Conservation (phyloP, 2,329 filamentous ascomycete genomes). For the Colletotrichum sp. region DNA sequence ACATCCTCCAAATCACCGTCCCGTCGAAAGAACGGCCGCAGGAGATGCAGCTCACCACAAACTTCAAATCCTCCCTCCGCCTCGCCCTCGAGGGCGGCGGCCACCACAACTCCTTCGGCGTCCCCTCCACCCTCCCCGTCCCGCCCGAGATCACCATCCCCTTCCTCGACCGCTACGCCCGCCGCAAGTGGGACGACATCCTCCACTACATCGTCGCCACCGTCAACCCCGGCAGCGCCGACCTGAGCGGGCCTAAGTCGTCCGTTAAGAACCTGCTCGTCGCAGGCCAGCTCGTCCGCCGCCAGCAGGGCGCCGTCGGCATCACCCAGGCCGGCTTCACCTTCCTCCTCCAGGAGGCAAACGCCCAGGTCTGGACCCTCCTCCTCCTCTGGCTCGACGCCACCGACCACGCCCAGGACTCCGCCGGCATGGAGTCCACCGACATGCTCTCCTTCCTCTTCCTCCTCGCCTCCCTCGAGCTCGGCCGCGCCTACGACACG, state of each 20-base stretch:
- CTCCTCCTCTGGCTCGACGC: conserved; percentile 92
- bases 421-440: conserved; percentile 80
- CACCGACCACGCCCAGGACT: conserved; percentile 63
- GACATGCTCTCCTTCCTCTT: conserved; percentile 97
- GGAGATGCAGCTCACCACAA: conserved; percentile 78
- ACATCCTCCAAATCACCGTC: conserved; percentile 76
- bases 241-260: conserved; percentile 64
- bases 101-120: conserved; percentile 86
- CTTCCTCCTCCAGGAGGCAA: conserved; percentile 92
- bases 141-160: conserved; percentile 69
- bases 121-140: conserved; percentile 72
- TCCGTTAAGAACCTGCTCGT: conserved; percentile 86
- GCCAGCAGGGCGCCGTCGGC: conserved; percentile 54
- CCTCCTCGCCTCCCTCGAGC: conserved; percentile 89
- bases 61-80: conserved; percentile 84
- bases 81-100: conserved; percentile 89
- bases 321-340: conserved; percentile 96
- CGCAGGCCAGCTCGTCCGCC: conserved; percentile 80
- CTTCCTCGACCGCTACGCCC: conserved; percentile 85
- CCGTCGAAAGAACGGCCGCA: conserved; percentile 67
- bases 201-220: conserved; percentile 92
- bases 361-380: conserved; percentile 96
- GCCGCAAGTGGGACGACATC: conserved; percentile 93
- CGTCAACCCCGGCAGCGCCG: conserved; percentile 51
- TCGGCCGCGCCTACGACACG: conserved; percentile 90